Conservation (phyloP, 345 rosid species). For the Populus ilicifolia region DNA sequence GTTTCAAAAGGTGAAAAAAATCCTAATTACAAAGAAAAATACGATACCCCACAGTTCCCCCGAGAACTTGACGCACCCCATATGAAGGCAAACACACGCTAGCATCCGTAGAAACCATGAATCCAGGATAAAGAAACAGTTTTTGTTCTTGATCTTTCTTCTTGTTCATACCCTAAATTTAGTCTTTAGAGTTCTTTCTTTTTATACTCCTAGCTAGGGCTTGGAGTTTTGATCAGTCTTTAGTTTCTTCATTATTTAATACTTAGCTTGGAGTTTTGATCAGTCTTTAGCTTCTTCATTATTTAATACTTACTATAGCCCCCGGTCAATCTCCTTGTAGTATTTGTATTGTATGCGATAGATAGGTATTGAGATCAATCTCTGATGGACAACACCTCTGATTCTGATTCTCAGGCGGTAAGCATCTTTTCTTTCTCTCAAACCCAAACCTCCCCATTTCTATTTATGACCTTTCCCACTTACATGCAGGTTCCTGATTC, state of each 20-base stretch:
- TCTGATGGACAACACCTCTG: not conserved
- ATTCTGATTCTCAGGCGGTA: not conserved
- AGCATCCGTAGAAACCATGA: not conserved
- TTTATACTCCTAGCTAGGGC: not conserved
- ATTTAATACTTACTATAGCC: not conserved
- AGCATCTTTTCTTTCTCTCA: not conserved
- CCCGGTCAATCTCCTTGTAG: too few relatives aligned
- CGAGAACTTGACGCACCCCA: constrained; percentile 17
- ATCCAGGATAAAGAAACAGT: not conserved
- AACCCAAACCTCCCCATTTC: not conserved
- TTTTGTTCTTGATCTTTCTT: not conserved
- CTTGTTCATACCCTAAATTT: not conserved
- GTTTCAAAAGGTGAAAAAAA: too few relatives aligned
- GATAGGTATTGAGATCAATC: too few relatives aligned
- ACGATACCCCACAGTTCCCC: constrained; percentile 13
- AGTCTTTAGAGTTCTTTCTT: not conserved
- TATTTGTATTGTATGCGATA: too few relatives aligned
- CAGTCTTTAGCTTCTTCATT: not conserved
- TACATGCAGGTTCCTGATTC: constrained; percentile 15
- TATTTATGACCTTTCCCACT: not conserved
- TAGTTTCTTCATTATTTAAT: not conserved
- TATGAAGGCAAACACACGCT: constrained; percentile 15
- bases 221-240: not conserved
- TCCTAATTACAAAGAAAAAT: constrained; percentile 1
- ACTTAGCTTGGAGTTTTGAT: not conserved